A percentile compares a stretch with the other conserved stretches of the same genome.
Conservation (phyloP, 345 rosid genomes). For the Euphorbia pulcherrima region DNA sequence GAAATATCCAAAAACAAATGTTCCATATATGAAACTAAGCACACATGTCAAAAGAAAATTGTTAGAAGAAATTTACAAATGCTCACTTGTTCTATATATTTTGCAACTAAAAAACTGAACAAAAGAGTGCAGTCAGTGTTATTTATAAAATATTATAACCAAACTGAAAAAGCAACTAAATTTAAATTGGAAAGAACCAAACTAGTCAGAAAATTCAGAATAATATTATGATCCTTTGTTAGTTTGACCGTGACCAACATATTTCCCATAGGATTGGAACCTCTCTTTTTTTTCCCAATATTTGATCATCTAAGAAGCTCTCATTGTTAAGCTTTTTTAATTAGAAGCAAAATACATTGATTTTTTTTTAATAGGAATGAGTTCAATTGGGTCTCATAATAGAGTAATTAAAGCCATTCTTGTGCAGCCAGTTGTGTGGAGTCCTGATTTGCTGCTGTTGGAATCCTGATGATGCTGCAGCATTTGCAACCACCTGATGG, state of each 20-base stretch:
- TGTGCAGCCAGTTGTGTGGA: slow-evolving; percentile 62
- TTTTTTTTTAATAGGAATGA: not conserved
- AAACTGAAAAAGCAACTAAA: too few species aligned
- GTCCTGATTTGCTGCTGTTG: slow-evolving; percentile 54
- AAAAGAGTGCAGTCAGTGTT: too few species aligned
- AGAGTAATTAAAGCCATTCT: slow-evolving; percentile 45
- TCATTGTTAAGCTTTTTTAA: too few species aligned
- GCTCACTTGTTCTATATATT: too few species aligned
- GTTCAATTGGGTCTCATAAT: slow-evolving; percentile 43
- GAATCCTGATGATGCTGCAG: slow-evolving; percentile 99
- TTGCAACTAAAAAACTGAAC: too few species aligned
- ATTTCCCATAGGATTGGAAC: slow-evolving; percentile 15
- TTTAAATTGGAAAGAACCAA: too few species aligned
- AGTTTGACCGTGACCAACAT: slow-evolving; percentile 32
- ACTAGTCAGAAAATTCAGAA: slow-evolving; percentile 24
- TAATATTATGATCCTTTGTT: slow-evolving; percentile 31
- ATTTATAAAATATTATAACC: too few species aligned
- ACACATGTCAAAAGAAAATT: too few species aligned
- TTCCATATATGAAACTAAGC: too few species aligned
- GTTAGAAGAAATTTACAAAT: too few species aligned
- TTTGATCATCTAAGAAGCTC: not conserved
- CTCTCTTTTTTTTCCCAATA: not conserved
- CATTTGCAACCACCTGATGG: slow-evolving; percentile 55
- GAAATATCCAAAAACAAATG: too few species aligned
- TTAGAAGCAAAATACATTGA: not conserved